Base-by-base conservation (phyloP, 306 rosid species). In the Begonia fuchsioides region DNA sequence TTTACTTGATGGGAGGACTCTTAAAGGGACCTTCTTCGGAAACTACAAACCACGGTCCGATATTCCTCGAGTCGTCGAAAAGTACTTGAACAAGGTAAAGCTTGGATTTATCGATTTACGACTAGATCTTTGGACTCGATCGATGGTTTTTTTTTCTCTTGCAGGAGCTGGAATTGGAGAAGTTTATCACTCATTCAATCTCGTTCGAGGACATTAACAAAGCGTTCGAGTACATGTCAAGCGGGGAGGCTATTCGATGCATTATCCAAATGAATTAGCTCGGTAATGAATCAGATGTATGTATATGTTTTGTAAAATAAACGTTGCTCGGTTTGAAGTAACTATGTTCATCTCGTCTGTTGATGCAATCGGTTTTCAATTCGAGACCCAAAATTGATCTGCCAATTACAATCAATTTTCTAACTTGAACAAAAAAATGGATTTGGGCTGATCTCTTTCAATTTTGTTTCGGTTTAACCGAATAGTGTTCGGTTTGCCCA, bases 21-120 rank as follows among this genome's bases (percentile, higher is more conserved):
- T 83, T 0, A 87, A 80, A 79, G 96, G 96, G 13, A 83, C 96
- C 48, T 83, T 83, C 65, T 87, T 71, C 26, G 96, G 96, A 16
- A 87, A 87, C 74, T 87, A 77, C 78, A 87, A 83, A 14, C 94
- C 96, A 19, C 79, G 83, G 6, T 52, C 81, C 1, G 94, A 87
- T 52, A 76, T 87, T 12, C 96, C 96, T 9, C 10, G 40, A 8
- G 83, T 80, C 16, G 96, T 87, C 32, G 94, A 87, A 18, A 58
- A 47, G 77, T 83, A 83, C 81, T 66, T 87, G 86, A 76, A 44
- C 14, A 65, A 74, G 76, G 80, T 69, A 63, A 14, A 17, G 45
- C 45, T 8, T 41, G 45, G 14, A 10, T n/a, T 41, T 41, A 41
- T 41, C 13, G 14, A 10, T n/a, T 41, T 41, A 41, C 12, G 35